Evolutionary conservation across 2,329 filamentous ascomycete genomes (phyloP).

Genomic region (Torrubiella hemipterigena): DNA sequence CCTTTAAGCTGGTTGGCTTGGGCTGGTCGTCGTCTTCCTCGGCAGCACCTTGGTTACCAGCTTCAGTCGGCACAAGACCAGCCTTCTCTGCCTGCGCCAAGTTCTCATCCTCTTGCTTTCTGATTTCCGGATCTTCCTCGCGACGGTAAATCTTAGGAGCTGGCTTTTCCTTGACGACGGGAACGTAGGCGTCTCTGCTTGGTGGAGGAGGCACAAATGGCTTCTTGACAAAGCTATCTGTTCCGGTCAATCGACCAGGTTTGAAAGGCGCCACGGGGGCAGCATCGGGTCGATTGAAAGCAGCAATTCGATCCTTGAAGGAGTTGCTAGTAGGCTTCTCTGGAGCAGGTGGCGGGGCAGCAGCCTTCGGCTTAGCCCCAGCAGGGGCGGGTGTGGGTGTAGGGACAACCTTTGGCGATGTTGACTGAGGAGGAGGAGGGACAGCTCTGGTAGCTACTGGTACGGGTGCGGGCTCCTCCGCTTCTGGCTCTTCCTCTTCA

Average conservation of each 20-base stretch:
- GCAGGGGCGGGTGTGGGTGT: slow-evolving; percentile 23
- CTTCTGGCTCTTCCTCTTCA: slow-evolving; percentile 22
- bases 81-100: slow-evolving; percentile 56
- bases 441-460: slow-evolving; percentile 19
- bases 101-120: slow-evolving; percentile 53
- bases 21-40: slow-evolving; percentile 65
- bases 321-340: slow-evolving; percentile 68
- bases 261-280: slow-evolving; percentile 86
- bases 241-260: slow-evolving; percentile 52
- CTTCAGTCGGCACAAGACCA: slow-evolving; percentile 38
- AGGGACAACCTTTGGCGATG: slow-evolving; percentile 23
- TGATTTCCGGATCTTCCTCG: slow-evolving; percentile 72
- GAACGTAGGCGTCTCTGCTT: slow-evolving; percentile 81
- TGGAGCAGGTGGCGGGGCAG: slow-evolving; percentile 51
- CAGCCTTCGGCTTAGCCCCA: slow-evolving; percentile 29
- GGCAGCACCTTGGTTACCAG: slow-evolving; percentile 25
- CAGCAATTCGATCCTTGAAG: slow-evolving; percentile 91
- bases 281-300: slow-evolving; percentile 85
- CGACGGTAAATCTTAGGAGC: slow-evolving; percentile 69
- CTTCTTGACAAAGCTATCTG: slow-evolving; percentile 78
- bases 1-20: slow-evolving; percentile 87
- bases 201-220: slow-evolving; percentile 93
- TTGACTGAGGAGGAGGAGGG: slow-evolving; percentile 12
- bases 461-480: slow-evolving; percentile 20
- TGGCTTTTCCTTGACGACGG: slow-evolving; percentile 58